A percentile compares a stretch with the other conserved stretches of the same genome.
Evolutionary conservation across 352 stramenopile species (phyloP).

Genomic region (Pythium insidiosum): DNA sequence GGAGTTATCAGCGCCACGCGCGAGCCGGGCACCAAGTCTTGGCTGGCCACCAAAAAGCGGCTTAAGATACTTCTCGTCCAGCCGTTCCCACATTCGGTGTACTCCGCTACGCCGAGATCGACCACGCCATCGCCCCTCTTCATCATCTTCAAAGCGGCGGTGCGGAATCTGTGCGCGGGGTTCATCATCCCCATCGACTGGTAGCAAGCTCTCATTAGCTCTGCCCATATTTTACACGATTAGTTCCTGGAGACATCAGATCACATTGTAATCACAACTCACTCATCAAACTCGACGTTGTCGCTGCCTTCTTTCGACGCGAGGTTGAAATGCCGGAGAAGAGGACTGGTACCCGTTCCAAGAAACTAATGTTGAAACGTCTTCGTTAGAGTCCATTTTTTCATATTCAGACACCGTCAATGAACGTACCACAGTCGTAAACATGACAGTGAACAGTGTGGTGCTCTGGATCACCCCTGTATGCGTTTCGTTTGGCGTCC

Average conservation of each 20-base stretch:
- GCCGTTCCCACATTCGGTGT: constrained; percentile 43
- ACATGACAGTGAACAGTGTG: constrained; percentile 78
- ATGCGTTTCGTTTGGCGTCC: constrained; percentile 39
- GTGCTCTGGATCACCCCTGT: constrained; percentile 68
- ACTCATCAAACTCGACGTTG: constrained; percentile 36
- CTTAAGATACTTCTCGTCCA: constrained; percentile 74
- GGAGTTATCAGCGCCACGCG: too few relatives aligned
- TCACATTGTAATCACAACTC: constrained; percentile 15
- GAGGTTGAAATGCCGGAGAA: constrained; percentile 50
- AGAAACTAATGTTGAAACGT: too few relatives aligned
- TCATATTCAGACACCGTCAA: too few relatives aligned
- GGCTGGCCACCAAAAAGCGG: constrained; percentile 48
- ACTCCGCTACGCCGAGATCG: constrained; percentile 38
- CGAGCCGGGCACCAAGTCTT: not conserved
- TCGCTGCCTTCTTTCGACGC: constrained; percentile 31
- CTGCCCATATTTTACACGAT: too few relatives aligned
- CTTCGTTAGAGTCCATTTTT: too few relatives aligned
- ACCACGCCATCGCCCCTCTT: constrained; percentile 16
- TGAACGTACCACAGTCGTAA: constrained; percentile 74
- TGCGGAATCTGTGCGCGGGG: constrained; percentile 12
- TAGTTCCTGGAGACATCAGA: constrained; percentile 19
- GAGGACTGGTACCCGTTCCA: constrained; percentile 60
- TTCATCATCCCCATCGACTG: constrained; percentile 43
- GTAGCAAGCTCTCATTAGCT: constrained; percentile 43
- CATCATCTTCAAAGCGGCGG: constrained; percentile 14